A percentile compares a stretch with the other conserved stretches of the same genome.
These are phyloP conservation scores for Pestalotiopsis sp. DNA, from an alignment of 2,329 filamentous ascomycete species.

Conservation along the genomic window DNA sequence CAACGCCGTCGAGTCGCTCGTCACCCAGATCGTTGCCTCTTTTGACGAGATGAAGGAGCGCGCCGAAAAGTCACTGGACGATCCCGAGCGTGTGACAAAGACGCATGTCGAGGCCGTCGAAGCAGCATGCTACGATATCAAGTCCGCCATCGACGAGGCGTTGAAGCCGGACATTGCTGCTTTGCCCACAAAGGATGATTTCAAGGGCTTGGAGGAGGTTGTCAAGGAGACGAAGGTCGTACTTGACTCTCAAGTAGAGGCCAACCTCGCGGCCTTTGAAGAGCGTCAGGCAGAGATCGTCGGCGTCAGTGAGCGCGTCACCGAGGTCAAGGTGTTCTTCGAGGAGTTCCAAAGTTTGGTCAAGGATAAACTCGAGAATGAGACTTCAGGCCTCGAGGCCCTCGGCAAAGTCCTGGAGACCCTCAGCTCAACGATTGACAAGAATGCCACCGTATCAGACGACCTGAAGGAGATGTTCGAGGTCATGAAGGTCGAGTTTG, in stretches of 20 bases:
- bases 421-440: constrained; percentile 63
- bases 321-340: constrained; percentile 76
- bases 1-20: constrained; percentile 72
- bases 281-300: constrained; percentile 84
- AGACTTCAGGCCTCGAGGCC: constrained; percentile 71
- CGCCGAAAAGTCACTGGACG: constrained; percentile 54
- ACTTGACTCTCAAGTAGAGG: constrained; percentile 67
- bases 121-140: constrained; percentile 82
- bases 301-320: constrained; percentile 75
- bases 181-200: constrained; percentile 65
- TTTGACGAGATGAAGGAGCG: constrained; percentile 74
- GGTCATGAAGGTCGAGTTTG: constrained; percentile 82
- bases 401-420: constrained; percentile 71
- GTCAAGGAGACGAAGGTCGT: constrained; percentile 74
- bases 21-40: constrained; percentile 74
- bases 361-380: constrained; percentile 76
- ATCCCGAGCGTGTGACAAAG: constrained; percentile 73
- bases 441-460: constrained; percentile 59
- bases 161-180: constrained; percentile 70
- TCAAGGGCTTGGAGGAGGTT: constrained; percentile 70
- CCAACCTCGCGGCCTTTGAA: constrained; percentile 78
- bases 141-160: constrained; percentile 74
- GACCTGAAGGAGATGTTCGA: constrained; percentile 74
- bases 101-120: constrained; percentile 81
- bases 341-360: constrained; percentile 79